A percentile compares a stretch with the other conserved stretches of the same genome.
phyloP scores from a whole-genome alignment of 2,329 filamentous ascomycete genomes.

The Cyclaneusma minus region DNA sequence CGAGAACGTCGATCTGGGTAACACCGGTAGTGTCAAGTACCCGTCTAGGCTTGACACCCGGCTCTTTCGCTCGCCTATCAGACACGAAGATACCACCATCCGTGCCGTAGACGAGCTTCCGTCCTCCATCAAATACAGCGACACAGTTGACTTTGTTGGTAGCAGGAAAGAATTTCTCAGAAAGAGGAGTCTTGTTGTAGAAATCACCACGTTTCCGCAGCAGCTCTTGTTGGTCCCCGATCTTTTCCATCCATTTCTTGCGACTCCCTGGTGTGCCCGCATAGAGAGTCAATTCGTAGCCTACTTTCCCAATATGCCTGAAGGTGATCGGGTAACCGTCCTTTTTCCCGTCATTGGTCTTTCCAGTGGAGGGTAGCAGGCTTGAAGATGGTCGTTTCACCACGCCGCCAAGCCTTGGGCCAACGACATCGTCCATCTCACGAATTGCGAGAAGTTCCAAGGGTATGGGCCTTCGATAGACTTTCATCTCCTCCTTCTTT shows the following conservation, averaged over 20 bases:
- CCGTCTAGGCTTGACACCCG: conserved; percentile 55
- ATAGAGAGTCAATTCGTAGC: conserved; percentile 83
- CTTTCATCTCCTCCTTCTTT: conserved; percentile 87
- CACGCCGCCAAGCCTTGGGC: conserved; percentile 63
- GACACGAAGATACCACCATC: conserved; percentile 88
- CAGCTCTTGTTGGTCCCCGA: conserved; percentile 78
- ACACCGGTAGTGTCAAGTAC: conserved; percentile 79
- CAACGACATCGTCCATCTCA: conserved; percentile 94
- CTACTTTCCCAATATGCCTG: conserved; percentile 85
- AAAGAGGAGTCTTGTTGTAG: conserved; percentile 58
- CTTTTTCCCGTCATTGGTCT: conserved; percentile 40
- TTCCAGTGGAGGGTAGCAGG: conserved; percentile 45
- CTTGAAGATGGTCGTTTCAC: conserved; percentile 81
- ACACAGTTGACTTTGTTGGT: conserved; percentile 86
- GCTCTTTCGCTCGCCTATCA: conserved; percentile 77
- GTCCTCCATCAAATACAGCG: conserved; percentile 66
- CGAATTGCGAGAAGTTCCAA: conserved; percentile 83
- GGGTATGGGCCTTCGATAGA: conserved; percentile 87
- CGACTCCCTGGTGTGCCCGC: conserved; percentile 73
- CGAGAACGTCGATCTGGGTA: conserved; percentile 88
- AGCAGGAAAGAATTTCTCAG: conserved; percentile 41
- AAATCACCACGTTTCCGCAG: conserved; percentile 80
- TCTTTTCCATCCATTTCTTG: conserved; percentile 94
- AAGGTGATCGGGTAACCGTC: conserved; percentile 94
- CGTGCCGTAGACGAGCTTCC: conserved; percentile 88